Conservation (phyloP, 345 rosid genomes). For the Euphorbia peplus region DNA sequence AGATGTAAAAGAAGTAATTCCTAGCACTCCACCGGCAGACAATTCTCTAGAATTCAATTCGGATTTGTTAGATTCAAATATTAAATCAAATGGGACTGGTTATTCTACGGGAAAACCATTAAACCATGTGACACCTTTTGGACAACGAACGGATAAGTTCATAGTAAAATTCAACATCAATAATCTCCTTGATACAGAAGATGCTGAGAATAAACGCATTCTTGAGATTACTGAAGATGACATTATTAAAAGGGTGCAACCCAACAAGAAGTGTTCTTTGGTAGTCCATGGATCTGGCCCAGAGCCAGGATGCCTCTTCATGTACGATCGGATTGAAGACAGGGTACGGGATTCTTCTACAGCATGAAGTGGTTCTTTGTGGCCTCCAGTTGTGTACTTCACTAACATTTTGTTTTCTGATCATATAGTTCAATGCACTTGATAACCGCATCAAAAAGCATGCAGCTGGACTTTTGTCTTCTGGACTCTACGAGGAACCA, state of each 20-base stretch:
- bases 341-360: constrained; percentile 43
- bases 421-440: constrained; percentile 58
- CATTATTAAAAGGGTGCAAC: constrained; percentile 64
- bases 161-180: constrained; percentile 57
- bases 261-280: constrained; percentile 56
- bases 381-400: constrained; percentile 12
- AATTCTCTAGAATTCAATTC: constrained; percentile 37
- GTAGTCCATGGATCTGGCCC: constrained; percentile 56
- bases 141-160: constrained; percentile 61
- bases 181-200: constrained; percentile 35
- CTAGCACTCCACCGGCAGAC: constrained; percentile 68
- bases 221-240: constrained; percentile 56
- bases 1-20: constrained; percentile 42
- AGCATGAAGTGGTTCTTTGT: constrained; percentile 8
- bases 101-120: constrained; percentile 60
- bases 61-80: constrained; percentile 44
- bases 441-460: constrained; percentile 62
- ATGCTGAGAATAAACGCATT: constrained; percentile 33
- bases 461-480: constrained; percentile 51
- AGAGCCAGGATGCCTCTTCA: constrained; percentile 75
- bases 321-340: constrained; percentile 85
- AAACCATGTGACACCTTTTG: constrained; percentile 74
- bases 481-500: constrained; percentile 69
- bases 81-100: constrained; percentile 42
- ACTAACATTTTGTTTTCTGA: constrained; percentile 13